phyloP scores from a whole-genome alignment of 805 yeast genomes.

The Yamadazyma olivae region DNA sequence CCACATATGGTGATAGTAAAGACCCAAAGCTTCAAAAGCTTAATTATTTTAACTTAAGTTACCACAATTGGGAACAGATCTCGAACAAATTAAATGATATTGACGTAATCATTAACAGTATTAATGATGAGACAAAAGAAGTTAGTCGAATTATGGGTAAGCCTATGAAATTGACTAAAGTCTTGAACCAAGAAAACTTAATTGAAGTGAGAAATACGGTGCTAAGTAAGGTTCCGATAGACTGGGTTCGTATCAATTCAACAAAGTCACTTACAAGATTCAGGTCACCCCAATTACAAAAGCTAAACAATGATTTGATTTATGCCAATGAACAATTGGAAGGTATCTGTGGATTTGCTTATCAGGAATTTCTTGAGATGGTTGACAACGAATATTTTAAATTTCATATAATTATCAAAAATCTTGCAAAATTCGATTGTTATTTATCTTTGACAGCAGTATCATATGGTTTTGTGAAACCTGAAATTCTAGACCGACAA shows the following conservation, averaged over 20 bases:
- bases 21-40: constrained; percentile 38
- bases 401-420: constrained; percentile 39
- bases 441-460: constrained; percentile 53
- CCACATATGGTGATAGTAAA: constrained; percentile 46
- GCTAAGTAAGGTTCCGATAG: constrained; percentile 57
- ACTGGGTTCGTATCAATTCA: constrained; percentile 76
- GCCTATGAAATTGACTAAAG: constrained; percentile 53
- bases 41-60: constrained; percentile 39
- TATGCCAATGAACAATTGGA: constrained; percentile 57
- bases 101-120: constrained; percentile 38
- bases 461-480: constrained; percentile 39
- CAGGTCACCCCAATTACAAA: constrained; percentile 57
- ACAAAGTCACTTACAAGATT: constrained; percentile 69
- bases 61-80: constrained; percentile 38
- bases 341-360: constrained; percentile 46
- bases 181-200: constrained; percentile 65
- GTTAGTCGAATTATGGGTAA: constrained; percentile 49
- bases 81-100: constrained; percentile 35
- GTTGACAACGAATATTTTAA: constrained; percentile 31
- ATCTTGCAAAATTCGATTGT: constrained; percentile 62
- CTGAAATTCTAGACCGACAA: constrained; percentile 43
- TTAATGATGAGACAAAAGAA: constrained; percentile 51
- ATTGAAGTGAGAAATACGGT: constrained; percentile 70
- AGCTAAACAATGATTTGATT: constrained; percentile 52
- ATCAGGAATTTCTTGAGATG: constrained; percentile 33